Evolutionary conservation across 768 basidiomycete genomes (phyloP).

Genomic region (Boletus reticulatus): DNA sequence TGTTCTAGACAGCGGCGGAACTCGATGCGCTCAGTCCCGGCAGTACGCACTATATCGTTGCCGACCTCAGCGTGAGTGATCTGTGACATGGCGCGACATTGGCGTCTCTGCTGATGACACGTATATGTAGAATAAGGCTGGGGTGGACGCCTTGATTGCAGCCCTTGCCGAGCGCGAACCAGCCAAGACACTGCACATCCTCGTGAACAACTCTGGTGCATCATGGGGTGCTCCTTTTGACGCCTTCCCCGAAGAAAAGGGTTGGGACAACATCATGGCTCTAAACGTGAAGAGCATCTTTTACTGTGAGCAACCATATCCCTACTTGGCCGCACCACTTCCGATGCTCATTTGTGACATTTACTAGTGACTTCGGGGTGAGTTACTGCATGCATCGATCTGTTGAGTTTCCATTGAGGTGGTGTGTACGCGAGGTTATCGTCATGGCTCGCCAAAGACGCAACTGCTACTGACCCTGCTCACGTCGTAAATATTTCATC

Average conservation of each 20-base stretch:
- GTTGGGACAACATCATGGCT: constrained; percentile 82
- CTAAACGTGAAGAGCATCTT: constrained; percentile 87
- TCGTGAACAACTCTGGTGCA: constrained; percentile 82
- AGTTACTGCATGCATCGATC: neutral
- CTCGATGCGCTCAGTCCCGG: constrained; percentile 62
- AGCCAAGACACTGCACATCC: constrained; percentile 64
- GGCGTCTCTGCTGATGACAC: neutral
- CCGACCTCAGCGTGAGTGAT: constrained; percentile 64
- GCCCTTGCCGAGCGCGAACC: constrained; percentile 67
- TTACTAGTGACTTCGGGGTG: constrained; percentile 47
- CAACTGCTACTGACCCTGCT: constrained; percentile 61
- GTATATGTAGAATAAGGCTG: constrained; percentile 62
- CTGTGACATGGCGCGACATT: no score
- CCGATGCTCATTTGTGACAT: neutral
- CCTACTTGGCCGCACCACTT: neutral
- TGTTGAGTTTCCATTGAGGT: neutral
- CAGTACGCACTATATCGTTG: constrained; percentile 69
- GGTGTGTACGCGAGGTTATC: constrained; percentile 13
- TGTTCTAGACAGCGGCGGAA: constrained; percentile 46
- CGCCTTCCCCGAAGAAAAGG: constrained; percentile 74
- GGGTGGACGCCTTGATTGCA: constrained; percentile 68
- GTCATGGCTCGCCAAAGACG: constrained; percentile 63
- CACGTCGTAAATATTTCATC: constrained; percentile 86
- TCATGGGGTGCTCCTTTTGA: constrained; percentile 74
- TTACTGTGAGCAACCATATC: constrained; percentile 52